Evolutionary conservation across 176 grass and related monocot species (phyloP).

Genomic region (Elaeis guineensis): DNA sequence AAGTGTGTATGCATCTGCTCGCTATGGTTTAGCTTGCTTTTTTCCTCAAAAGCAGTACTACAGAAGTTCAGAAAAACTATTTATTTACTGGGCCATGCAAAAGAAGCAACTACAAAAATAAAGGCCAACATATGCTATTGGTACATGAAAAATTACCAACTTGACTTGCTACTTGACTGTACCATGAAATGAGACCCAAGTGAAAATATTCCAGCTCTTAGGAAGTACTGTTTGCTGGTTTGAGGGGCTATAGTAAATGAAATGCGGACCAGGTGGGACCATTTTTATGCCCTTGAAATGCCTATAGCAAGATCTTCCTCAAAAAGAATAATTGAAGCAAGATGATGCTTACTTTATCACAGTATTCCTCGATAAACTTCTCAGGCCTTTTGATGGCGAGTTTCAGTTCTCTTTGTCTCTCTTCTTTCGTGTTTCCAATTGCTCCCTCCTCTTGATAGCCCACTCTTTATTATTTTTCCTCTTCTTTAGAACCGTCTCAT

Average conservation of each 20-base stretch:
- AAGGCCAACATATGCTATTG: no score
- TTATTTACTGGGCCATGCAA: no score
- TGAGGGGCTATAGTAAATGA: constrained; percentile 61
- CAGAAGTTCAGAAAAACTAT: no score
- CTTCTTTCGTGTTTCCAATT: constrained; percentile 16
- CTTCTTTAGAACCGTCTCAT: constrained; percentile 82
- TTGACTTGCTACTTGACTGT: no score
- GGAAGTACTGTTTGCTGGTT: constrained; percentile 36
- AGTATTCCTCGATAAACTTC: constrained; percentile 71
- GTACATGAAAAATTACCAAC: no score
- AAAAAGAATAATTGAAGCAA: no score
- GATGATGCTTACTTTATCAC: constrained; percentile 38
- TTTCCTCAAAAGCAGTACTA: no score
- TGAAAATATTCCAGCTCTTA: neutral
- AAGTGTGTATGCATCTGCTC: no score
- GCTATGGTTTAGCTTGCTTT: no score
- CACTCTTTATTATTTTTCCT: constrained; percentile 70
- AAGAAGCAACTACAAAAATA: no score
- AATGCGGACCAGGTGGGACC: constrained; percentile 69
- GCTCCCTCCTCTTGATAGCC: constrained; percentile 50
- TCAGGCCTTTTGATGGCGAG: constrained; percentile 57
- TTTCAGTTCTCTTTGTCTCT: constrained; percentile 38
- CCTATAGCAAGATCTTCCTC: no score
- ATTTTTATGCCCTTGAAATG: constrained; percentile 83
- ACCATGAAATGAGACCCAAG: neutral